A percentile compares a stretch with the other conserved stretches of the same genome.
These are phyloP conservation scores for Trypanosomatidae sp. DNA, from an alignment of 208 protist genomes.

Conservation along the genomic window DNA sequence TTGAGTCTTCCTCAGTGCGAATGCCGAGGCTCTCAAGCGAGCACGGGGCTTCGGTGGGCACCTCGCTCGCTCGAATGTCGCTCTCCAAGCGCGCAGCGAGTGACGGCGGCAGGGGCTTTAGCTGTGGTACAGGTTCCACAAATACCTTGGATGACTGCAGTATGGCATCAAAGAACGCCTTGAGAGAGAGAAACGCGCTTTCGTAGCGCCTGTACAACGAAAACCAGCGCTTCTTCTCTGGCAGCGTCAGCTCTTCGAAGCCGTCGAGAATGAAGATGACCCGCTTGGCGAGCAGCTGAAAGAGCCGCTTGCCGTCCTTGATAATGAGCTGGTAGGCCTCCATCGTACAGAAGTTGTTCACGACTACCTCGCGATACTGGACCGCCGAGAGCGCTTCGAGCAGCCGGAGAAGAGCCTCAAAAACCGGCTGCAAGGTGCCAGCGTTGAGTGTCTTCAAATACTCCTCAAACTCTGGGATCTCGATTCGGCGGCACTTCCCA, in stretches of 20 bases:
- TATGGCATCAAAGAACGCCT: slow-evolving; percentile 54
- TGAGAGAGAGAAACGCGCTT: slow-evolving; percentile 30
- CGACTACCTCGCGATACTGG: slow-evolving; percentile 50
- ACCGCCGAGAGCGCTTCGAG: slow-evolving; percentile 39
- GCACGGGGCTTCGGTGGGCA: slow-evolving; percentile 31
- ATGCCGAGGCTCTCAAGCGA: slow-evolving; percentile 65
- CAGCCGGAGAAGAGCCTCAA: slow-evolving; percentile 36
- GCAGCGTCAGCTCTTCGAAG: slow-evolving; percentile 52
- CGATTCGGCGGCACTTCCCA: slow-evolving; percentile 39
- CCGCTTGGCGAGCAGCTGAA: slow-evolving; percentile 64
- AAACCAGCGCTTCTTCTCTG: slow-evolving; percentile 51
- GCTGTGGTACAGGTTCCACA: slow-evolving; percentile 41
- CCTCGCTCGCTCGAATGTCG: slow-evolving; percentile 35
- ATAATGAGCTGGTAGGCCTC: slow-evolving; percentile 67
- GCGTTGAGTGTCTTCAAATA: slow-evolving; percentile 45
- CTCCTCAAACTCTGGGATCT: slow-evolving; percentile 52
- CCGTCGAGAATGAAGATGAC: slow-evolving; percentile 60
- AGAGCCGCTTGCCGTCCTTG: slow-evolving; percentile 60
- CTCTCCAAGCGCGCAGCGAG: slow-evolving; percentile 43
- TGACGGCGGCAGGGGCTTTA: slow-evolving; percentile 53
- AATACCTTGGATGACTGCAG: slow-evolving; percentile 50
- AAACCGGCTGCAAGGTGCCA: slow-evolving; percentile 38
- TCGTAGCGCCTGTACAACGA: slow-evolving; percentile 39
- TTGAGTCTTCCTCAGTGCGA: slow-evolving; percentile 8
- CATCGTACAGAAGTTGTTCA: slow-evolving; percentile 80